These are phyloP conservation scores for Pythium volutum DNA, from an alignment of 352 stramenopile genomes.

Conservation along the genomic window DNA sequence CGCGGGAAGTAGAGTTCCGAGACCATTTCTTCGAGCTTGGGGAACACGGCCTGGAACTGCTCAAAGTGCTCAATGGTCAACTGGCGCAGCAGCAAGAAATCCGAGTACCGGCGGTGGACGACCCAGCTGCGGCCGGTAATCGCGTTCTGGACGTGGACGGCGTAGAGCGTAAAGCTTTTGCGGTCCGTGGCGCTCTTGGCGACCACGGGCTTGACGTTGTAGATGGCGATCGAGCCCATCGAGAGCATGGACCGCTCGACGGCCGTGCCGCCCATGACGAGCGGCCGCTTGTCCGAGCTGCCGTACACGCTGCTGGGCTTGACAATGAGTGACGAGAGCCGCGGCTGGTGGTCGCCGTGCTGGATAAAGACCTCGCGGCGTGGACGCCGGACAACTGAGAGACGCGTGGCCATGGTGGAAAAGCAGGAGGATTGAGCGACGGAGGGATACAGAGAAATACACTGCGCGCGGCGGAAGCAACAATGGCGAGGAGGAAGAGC, in stretches of 20 bases:
- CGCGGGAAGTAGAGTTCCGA: slow-evolving; percentile 34
- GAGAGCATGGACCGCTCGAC: slow-evolving; percentile 32
- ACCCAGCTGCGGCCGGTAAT: slow-evolving; percentile 39
- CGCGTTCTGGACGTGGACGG: slow-evolving; percentile 37
- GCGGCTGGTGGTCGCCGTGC: not conserved
- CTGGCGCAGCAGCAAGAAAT: slow-evolving; percentile 32
- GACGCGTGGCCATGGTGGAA: slow-evolving; percentile 11
- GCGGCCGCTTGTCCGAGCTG: slow-evolving; percentile 22
- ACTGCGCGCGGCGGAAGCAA: not conserved
- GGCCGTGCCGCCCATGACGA: slow-evolving; percentile 30
- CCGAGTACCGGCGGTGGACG: slow-evolving; percentile 35
- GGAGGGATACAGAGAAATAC: not conserved
- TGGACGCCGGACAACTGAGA: slow-evolving; percentile 5
- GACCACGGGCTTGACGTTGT: slow-evolving; percentile 31
- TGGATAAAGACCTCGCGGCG: not conserved
- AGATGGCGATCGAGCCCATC: slow-evolving; percentile 32
- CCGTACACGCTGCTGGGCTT: slow-evolving; percentile 22
- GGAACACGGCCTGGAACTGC: slow-evolving; percentile 28
- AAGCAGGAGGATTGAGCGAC: too few relatives aligned
- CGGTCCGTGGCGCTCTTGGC: slow-evolving; percentile 17
- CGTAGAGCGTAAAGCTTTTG: slow-evolving; percentile 33
- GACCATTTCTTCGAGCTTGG: slow-evolving; percentile 26
- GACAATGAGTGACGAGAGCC: slow-evolving; percentile 22
- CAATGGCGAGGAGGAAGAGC: not conserved
- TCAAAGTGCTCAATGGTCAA: slow-evolving; percentile 29